phyloP scores from a whole-genome alignment of 139 green algal genomes.

The Chlorella sp. region DNA sequence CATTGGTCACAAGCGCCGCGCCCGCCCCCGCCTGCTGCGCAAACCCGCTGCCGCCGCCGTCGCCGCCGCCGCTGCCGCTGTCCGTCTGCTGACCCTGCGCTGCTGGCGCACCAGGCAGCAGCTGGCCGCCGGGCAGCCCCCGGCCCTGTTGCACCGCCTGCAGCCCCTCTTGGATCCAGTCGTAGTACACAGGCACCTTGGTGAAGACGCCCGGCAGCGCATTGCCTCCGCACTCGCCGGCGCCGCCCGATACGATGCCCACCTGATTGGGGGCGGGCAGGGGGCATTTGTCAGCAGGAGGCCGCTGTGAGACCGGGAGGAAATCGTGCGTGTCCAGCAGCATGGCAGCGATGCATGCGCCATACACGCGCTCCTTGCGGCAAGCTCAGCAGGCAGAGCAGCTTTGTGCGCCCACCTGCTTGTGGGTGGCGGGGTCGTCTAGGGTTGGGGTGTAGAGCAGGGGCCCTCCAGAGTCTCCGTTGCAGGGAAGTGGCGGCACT shows the following conservation, averaged over 20 bases:
- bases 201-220: slow-evolving; percentile 8
- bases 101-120: no score
- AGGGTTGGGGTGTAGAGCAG: slow-evolving; percentile 1
- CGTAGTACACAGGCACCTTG: not conserved
- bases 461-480: slow-evolving; percentile 8
- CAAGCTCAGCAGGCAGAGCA: no score
- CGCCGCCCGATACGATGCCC: slow-evolving; percentile 17
- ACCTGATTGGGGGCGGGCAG: not conserved
- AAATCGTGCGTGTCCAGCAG: no score
- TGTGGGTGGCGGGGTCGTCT: slow-evolving; percentile 1
- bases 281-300: not conserved
- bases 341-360: no score
- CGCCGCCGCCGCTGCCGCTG: no score
- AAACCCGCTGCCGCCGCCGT: no score
- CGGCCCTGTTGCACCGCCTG: not conserved
- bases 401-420: not conserved
- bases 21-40: no score
- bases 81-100: no score
- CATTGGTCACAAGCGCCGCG: no score
- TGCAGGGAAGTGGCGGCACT: not conserved
- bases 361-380: no score
- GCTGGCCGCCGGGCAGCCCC: no score
- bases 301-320: no score
- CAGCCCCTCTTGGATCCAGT: not conserved
- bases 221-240: slow-evolving; percentile 5